A percentile compares a stretch with the other conserved stretches of the same genome.
phyloP scores from a whole-genome alignment of 495 filamentous ascomycete species.

The Neurospora pannonica region DNA sequence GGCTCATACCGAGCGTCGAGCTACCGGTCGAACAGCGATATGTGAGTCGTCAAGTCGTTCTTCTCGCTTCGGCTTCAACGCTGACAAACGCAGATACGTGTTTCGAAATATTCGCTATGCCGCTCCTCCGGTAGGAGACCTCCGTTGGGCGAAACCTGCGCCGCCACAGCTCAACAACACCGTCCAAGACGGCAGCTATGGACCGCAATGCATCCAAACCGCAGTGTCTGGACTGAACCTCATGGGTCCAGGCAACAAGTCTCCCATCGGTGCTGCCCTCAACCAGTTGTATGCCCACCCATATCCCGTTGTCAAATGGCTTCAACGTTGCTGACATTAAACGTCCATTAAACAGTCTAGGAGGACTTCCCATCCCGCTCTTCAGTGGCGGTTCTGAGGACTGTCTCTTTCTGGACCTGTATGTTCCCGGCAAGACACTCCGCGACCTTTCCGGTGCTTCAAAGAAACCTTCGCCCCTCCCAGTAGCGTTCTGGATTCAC shows the following conservation, averaged over 20 bases:
- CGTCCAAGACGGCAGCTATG: constrained; percentile 44
- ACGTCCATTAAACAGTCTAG: constrained; percentile 11
- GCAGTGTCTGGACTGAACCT: constrained; percentile 28
- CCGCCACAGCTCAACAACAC: constrained; percentile 35
- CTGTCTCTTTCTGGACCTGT: constrained; percentile 44
- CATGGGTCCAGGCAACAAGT: constrained; percentile 23
- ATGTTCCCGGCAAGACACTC: constrained; percentile 18
- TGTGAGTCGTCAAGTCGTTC: constrained; percentile 3
- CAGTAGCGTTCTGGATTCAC: constrained; percentile 52
- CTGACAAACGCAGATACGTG: constrained; percentile 23
- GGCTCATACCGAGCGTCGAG: constrained; percentile 18
- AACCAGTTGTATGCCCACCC: constrained; percentile 24
- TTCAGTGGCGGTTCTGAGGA: constrained; percentile 38
- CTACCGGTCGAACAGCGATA: constrained; percentile 10
- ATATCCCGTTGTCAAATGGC: not conserved
- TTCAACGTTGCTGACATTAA: not conserved
- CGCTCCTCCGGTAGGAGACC: constrained; percentile 41
- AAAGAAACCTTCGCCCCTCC: constrained; percentile 18
- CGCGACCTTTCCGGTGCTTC: not conserved
- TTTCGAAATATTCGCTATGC: constrained; percentile 53
- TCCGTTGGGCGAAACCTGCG: constrained; percentile 47
- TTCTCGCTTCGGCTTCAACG: not conserved
- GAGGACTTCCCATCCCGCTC: constrained; percentile 26
- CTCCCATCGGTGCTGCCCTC: constrained; percentile 25
- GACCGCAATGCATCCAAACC: constrained; percentile 34